These are phyloP conservation scores for Apophysomyces elegans DNA, from an alignment of 371 early-diverging fungal species.

Conservation along the genomic window DNA sequence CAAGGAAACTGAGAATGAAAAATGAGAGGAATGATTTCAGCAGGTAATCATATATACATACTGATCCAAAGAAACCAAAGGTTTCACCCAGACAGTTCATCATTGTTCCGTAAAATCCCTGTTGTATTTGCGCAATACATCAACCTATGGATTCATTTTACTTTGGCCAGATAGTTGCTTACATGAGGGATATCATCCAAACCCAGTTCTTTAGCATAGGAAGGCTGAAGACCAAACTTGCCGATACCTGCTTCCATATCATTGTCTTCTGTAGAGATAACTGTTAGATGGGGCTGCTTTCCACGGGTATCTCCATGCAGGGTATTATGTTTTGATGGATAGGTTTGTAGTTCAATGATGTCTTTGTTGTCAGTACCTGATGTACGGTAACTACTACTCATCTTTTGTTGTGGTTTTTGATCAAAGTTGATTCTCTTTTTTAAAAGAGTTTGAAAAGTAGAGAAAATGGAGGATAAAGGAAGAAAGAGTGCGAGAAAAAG, in stretches of 20 bases:
- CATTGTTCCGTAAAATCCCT: conserved; percentile 53
- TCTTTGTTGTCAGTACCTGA: conserved; percentile 1
- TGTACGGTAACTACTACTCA: conserved; percentile 4
- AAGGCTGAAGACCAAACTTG: conserved; percentile 33
- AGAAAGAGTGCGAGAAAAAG: conserved; percentile 14
- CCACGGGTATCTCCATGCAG: neutral
- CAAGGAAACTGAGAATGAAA: conserved; percentile 39
- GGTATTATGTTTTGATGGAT: neutral
- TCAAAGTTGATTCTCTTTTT: neutral
- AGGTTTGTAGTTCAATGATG: neutral
- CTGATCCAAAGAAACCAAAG: conserved; percentile 54
- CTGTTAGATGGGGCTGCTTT: neutral
- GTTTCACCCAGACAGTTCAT: conserved; percentile 50
- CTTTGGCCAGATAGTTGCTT: conserved; percentile 10
- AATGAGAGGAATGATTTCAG: neutral
- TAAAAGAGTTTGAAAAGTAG: conserved; percentile 3
- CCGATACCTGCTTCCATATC: conserved; percentile 25
- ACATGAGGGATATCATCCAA: conserved; percentile 29
- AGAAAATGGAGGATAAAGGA: conserved; percentile 15
- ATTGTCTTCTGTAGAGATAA: conserved; percentile 17
- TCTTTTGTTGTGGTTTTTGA: neutral
- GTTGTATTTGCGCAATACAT: neutral
- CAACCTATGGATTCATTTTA: conserved; percentile 5
- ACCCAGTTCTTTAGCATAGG: conserved; percentile 40
- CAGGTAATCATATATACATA: conserved; percentile 18